Evolutionary conservation across 2,329 filamentous ascomycete species (phyloP).

Genomic region (Sarocladiaceae sp.): DNA sequence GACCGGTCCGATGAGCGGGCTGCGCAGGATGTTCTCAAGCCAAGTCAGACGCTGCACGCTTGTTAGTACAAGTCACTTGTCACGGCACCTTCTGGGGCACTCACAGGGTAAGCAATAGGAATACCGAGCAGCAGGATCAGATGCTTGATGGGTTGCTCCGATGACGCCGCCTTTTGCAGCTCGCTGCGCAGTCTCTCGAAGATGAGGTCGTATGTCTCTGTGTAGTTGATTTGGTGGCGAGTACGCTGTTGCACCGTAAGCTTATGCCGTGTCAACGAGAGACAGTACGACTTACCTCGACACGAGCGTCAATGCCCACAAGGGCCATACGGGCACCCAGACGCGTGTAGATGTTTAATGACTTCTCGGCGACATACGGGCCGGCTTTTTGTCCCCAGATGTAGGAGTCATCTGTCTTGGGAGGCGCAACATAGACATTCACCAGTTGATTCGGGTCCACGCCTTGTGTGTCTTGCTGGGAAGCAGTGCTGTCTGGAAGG

Average conservation of each 20-base stretch:
- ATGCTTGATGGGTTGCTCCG: constrained; percentile 76
- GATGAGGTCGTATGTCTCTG: constrained; percentile 79
- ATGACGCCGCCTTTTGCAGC: constrained; percentile 58
- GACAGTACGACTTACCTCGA: constrained; percentile 51
- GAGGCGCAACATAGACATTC: constrained; percentile 62
- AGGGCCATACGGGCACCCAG: constrained; percentile 80
- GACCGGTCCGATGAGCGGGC: constrained; percentile 80
- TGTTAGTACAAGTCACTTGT: constrained; percentile 11
- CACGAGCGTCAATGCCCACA: constrained; percentile 85
- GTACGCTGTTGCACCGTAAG: constrained; percentile 61
- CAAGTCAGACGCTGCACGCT: constrained; percentile 69
- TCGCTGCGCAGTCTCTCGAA: constrained; percentile 72
- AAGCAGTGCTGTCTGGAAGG: constrained; percentile 16
- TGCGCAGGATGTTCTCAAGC: constrained; percentile 87
- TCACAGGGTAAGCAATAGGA: constrained; percentile 73
- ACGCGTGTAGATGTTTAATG: constrained; percentile 78
- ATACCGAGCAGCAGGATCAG: constrained; percentile 83
- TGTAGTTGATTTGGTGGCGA: constrained; percentile 89
- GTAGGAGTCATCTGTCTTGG: constrained; percentile 60
- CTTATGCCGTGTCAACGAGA: constrained; percentile 17
- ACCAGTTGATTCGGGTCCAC: constrained; percentile 67
- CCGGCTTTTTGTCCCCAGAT: constrained; percentile 72
- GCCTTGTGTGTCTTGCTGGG: constrained; percentile 35
- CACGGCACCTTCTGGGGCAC: constrained; percentile 26
- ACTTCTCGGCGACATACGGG: constrained; percentile 84